Evolutionary conservation across 139 green algal species (phyloP).

Genomic region (Edaphochlamys debaryana): DNA sequence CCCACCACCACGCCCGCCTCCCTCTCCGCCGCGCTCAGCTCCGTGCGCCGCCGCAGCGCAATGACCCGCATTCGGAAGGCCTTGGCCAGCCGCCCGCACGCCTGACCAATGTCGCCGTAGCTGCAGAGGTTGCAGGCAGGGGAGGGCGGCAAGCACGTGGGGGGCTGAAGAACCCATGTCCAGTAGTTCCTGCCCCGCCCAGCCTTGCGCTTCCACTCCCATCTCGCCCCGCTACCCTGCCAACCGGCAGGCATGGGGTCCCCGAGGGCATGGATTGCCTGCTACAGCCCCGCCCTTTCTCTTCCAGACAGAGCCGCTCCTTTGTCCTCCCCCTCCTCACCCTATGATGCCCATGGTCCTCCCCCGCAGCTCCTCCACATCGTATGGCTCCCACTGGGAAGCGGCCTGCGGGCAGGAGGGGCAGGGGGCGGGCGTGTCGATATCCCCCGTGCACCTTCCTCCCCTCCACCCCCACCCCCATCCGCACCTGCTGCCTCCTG

Average conservation of each 20-base stretch:
- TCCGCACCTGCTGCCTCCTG: conserved; percentile 47
- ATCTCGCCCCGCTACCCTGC: too few relatives aligned
- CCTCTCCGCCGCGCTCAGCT: conserved; percentile 66
- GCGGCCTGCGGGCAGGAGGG: background rate
- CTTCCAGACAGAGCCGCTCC: too few relatives aligned
- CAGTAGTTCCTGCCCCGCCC: too few relatives aligned
- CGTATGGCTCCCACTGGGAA: conserved; percentile 62
- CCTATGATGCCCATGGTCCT: conserved; percentile 84
- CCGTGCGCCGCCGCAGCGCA: conserved; percentile 64
- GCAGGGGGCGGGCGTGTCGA: too few relatives aligned
- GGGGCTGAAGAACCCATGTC: too few relatives aligned
- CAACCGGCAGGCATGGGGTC: too few relatives aligned
- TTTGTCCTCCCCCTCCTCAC: too few relatives aligned
- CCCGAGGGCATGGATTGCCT: too few relatives aligned
- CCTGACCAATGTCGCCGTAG: conserved; percentile 81
- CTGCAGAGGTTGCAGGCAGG: conserved; percentile 9
- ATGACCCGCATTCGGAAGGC: conserved; percentile 81
- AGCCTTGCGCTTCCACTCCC: too few relatives aligned
- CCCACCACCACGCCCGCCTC: conserved; percentile 61
- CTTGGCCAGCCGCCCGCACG: conserved; percentile 63
- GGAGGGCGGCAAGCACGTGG: too few relatives aligned
- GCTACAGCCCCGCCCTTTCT: too few relatives aligned
- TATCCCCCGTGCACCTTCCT: too few relatives aligned
- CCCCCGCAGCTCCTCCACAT: conserved; percentile 80
- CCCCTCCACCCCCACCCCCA: background rate